Evolutionary conservation across 768 basidiomycete genomes (phyloP).

Genomic region (Leccinum imitatum): DNA sequence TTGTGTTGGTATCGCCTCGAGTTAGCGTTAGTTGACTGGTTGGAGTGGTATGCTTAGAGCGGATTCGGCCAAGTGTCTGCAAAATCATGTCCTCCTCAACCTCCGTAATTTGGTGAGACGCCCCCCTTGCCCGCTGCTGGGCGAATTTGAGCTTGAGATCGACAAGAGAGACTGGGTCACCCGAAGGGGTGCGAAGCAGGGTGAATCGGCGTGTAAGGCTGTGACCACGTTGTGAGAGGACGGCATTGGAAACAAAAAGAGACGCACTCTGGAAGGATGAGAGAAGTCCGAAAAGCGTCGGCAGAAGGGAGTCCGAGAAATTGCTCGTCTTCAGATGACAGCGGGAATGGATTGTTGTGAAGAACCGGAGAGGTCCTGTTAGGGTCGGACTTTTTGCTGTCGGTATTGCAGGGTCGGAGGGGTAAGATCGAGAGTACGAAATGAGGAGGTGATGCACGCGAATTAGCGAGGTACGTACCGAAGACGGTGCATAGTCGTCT

Average conservation of each 20-base stretch:
- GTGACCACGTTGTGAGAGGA: conserved; percentile 22
- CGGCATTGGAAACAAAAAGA: conserved; percentile 5
- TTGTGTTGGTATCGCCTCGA: conserved; percentile 18
- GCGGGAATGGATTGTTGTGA: conserved; percentile 30
- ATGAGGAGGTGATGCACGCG: conserved; percentile 27
- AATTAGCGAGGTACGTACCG: conserved; percentile 56
- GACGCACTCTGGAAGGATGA: conserved; percentile 82
- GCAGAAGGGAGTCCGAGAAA: conserved; percentile 62
- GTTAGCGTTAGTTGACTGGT: conserved; percentile 15
- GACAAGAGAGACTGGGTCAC: conserved; percentile 64
- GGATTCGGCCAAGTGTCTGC: conserved; percentile 62
- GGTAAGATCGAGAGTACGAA: conserved; percentile 27
- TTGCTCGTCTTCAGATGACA: conserved; percentile 36
- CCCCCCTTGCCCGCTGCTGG: conserved; percentile 71
- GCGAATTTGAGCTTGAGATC: conserved; percentile 67
- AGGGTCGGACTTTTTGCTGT: conserved; percentile 76
- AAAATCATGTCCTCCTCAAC: conserved; percentile 86
- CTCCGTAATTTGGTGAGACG: conserved; percentile 67
- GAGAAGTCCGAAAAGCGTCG: conserved; percentile 82
- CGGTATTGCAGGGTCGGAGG: conserved; percentile 25
- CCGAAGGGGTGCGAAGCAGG: conserved; percentile 66
- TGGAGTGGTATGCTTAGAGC: conserved; percentile 33
- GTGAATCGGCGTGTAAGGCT: conserved; percentile 85
- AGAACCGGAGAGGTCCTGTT: conserved; percentile 49
- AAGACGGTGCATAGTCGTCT: conserved; percentile 68